Evolutionary conservation across 78 protist species (phyloP), one percentile per base, ranked within the genome.

Genomic region (Pelomyxa schiedti): DNA sequence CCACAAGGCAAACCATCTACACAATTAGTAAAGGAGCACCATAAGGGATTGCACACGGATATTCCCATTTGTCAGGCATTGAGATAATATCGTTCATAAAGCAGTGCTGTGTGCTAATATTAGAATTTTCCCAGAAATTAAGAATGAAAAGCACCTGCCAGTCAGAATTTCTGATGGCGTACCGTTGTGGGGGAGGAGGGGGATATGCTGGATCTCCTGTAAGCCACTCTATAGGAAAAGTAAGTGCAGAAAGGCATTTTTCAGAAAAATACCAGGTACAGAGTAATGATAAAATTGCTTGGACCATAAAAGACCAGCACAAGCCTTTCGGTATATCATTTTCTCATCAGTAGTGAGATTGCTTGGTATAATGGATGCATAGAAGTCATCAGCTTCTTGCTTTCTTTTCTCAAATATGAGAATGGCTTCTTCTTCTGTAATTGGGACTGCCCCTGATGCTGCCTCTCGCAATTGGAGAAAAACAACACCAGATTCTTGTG

Each of bases 1-100:
- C 93, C 90, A 86, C 40, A 65, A 29, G 0, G 88, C 87, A 35
- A 69, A 68, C 76, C 86, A 82, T n/a, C n/a, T n/a, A n/a, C n/a
- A n/a, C n/a, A n/a, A n/a, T n/a, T n/a, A n/a, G n/a, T n/a, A n/a
- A n/a, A n/a, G n/a, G n/a, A n/a, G n/a, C n/a, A n/a, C n/a, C n/a
- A n/a, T n/a, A n/a, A n/a, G n/a, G n/a, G n/a, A n/a, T n/a, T n/a
- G n/a, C n/a, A n/a, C n/a, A n/a, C 9, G 88, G 88, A 30, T 79
- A 84, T 32, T 81, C 87, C 73, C 74, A 82, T 71, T 87, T 86
- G 83, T 81, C 94, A n/a, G 92, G 92, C 89, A 90, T 80, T 7
- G 76, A 40, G 30, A 87, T 67, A 26, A 90, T 80, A 72, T 90
- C 94, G 8, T 75, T 42, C 3, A 69, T 38, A 67, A 68, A 74